These are phyloP conservation scores for Coniella vitis DNA, from an alignment of 2,329 filamentous ascomycete genomes.

Conservation along the genomic window DNA sequence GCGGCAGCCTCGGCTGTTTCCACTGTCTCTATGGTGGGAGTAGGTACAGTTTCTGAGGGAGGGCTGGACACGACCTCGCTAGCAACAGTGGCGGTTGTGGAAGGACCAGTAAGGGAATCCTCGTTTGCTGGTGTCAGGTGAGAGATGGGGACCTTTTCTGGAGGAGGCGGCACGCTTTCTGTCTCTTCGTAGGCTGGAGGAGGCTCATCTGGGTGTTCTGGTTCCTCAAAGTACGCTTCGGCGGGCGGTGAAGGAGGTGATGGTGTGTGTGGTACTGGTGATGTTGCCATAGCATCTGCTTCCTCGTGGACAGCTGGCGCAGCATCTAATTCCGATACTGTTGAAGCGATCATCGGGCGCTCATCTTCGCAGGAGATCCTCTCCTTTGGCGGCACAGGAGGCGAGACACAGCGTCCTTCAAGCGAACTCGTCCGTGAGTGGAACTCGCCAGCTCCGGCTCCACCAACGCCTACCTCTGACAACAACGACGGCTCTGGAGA, in stretches of 20 bases:
- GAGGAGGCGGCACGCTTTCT: conserved; percentile 3
- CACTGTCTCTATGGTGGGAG: no score
- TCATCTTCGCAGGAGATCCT: conserved; percentile 2
- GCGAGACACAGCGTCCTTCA: conserved; percentile 6
- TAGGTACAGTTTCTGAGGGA: no score
- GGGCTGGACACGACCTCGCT: no score
- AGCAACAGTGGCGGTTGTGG: neutral
- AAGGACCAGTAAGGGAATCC: neutral
- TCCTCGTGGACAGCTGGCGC: neutral
- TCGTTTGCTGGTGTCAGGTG: neutral
- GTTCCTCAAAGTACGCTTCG: neutral
- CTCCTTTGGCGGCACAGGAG: conserved; percentile 13
- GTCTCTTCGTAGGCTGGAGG: conserved; percentile 14
- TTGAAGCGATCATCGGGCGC: neutral
- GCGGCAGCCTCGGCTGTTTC: neutral
- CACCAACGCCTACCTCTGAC: no score
- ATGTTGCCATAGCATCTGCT: neutral
- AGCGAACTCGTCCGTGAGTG: neutral
- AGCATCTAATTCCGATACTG: neutral
- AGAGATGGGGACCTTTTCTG: conserved; percentile 4
- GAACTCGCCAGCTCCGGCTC: neutral
- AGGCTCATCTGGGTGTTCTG: neutral
- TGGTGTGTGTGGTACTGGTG: neutral
- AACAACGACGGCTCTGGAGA: neutral
- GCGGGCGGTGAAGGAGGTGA: neutral